Percentiles rank a stretch among this genome's conserved stretches.
Conservation (phyloP, 2,329 filamentous ascomycete species). For the Knufia fluminis region DNA sequence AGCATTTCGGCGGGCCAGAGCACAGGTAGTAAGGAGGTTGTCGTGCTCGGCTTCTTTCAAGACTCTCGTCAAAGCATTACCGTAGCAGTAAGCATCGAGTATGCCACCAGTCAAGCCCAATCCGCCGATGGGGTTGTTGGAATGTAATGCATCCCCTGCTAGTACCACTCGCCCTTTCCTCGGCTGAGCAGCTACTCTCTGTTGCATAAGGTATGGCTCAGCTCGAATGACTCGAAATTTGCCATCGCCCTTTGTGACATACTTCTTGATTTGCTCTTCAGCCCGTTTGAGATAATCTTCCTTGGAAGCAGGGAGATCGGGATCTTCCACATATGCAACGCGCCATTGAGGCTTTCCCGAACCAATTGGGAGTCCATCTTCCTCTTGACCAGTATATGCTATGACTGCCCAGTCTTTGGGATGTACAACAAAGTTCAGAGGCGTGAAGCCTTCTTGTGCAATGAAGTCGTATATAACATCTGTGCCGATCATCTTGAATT, state of each 20-base stretch:
- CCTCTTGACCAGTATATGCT: constrained; percentile 11
- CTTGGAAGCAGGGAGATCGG: not conserved
- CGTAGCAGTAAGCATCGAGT: constrained; percentile 13
- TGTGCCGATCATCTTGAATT: constrained; percentile 15
- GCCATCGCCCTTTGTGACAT: constrained; percentile 2
- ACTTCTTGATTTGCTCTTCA: constrained; percentile 3
- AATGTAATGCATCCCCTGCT: constrained; percentile 12
- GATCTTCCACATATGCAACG: constrained; percentile 11
- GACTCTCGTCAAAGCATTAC: constrained; percentile 13
- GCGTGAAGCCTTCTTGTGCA: constrained; percentile 9
- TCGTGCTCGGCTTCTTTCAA: constrained; percentile 11
- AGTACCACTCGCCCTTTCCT: constrained; percentile 10
- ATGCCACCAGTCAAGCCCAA: constrained; percentile 19
- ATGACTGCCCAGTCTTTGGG: constrained; percentile 18
- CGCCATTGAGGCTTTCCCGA: constrained; percentile 9
- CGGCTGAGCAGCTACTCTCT: constrained; percentile 10
- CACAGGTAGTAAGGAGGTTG: constrained; percentile 11
- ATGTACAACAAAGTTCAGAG: constrained; percentile 17
- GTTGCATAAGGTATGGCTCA: constrained; percentile 12
- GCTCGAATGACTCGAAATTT: constrained; percentile 11
- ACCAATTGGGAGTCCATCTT: constrained; percentile 1
- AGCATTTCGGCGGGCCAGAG: constrained; percentile 9
- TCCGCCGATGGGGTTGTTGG: constrained; percentile 20
- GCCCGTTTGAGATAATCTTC: constrained; percentile 8
- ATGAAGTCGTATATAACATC: constrained; percentile 19